Evolutionary conservation across 164 flowering plant species (phyloP), one percentile per base, ranked within the genome.

Genomic region (Tetrastigma voinierianum): DNA sequence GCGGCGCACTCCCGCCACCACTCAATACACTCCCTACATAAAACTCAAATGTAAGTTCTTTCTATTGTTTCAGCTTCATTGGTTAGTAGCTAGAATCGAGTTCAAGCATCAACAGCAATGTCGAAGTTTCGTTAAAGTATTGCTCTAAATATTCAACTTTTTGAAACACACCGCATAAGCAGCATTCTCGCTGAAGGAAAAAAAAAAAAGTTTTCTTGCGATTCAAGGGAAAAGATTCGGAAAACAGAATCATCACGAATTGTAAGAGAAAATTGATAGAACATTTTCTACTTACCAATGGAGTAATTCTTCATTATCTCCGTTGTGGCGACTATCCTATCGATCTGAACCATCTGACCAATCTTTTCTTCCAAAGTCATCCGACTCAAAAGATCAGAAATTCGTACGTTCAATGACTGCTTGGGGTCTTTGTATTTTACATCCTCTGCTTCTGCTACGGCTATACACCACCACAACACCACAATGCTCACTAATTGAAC

Each of bases 301-400:
- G 62, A 78, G 72, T 77, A 83, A 13, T 69, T 60, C 59, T 67
- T 76, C 81, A 81, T 70, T 10, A 76, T 64, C 10, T 76, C 69
- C 19, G 62, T 55, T 64, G 80, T 65, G 21, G 87, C 87, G 64
- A 73, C 67, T 49, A n/a, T 71, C 53, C 89, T 59, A 59, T 85
- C 89, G 57, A 83, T 83, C 76, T 83, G 89, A 24, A 68, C 75
- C 87, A 85, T 85, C 78, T 85, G 87, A 65, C 85, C 85, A 62
- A 85, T 78, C 79, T 85, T 83, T 72, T 85, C 89, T 53, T 81
- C 81, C 55, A 83, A 71, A 20, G 78, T 79, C 89, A 85, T 85
- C 56, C 84, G 65, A 43, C 73, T 53, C 64, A 81, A 10, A 59
- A 85, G 79, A 62, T 85, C 87, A 58, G 66, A 64, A 3, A 85